These are phyloP conservation scores for Termitomyces bulborhizus DNA, from an alignment of 768 basidiomycete genomes.

Conservation along the genomic window DNA sequence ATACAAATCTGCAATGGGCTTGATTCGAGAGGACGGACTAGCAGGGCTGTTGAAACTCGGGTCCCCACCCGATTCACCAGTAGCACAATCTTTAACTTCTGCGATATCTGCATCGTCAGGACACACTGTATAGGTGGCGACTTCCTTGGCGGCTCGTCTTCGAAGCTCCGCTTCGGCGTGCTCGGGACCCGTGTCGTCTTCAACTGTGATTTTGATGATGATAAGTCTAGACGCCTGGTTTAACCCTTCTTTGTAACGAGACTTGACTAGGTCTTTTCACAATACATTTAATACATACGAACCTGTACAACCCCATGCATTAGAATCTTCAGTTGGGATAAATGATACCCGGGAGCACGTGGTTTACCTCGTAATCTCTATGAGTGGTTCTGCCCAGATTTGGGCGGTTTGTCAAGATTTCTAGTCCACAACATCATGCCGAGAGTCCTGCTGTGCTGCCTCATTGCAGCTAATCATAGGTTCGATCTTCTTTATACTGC, in stretches of 20 bases:
- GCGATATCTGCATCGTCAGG: constrained; percentile 7
- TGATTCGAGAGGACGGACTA: constrained; percentile 8
- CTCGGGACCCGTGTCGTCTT: background rate
- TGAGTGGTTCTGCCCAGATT: background rate
- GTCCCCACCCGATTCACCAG: background rate
- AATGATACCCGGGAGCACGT: background rate
- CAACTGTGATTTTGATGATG: background rate
- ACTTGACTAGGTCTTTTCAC: background rate
- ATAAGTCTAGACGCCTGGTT: background rate
- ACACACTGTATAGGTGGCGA: background rate
- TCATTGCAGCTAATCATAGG: constrained; percentile 4
- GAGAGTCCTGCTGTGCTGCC: constrained; percentile 1
- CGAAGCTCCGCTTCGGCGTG: background rate
- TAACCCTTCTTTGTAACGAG: background rate
- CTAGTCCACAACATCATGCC: constrained; percentile 1
- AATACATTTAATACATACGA: background rate
- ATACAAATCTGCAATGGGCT: background rate
- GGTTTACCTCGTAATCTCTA: background rate
- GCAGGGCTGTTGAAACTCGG: constrained; percentile 1
- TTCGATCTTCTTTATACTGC: background rate
- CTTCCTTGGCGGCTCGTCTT: too few species aligned
- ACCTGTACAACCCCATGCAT: background rate
- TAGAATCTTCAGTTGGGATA: background rate
- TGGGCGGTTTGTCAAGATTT: background rate
- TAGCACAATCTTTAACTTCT: constrained; percentile 5